Percentiles rank a stretch among this genome's conserved stretches.
Evolutionary conservation across 306 rosid genomes (phyloP).

Genomic region (Cajanus cajan): DNA sequence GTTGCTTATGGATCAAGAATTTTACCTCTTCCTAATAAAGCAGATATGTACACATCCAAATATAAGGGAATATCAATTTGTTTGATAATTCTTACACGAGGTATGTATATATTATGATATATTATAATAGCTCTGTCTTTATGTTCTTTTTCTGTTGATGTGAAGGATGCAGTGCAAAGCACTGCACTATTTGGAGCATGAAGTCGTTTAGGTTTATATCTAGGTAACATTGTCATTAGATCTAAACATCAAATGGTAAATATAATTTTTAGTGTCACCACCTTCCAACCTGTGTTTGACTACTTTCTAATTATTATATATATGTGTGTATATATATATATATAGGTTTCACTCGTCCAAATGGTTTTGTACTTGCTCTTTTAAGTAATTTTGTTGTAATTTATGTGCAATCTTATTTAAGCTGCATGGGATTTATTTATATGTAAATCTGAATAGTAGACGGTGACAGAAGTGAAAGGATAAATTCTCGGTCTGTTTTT

Average conservation of each 20-base stretch:
- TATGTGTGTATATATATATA: too few species aligned
- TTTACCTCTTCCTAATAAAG: conserved; percentile 64
- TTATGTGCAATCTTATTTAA: neutral
- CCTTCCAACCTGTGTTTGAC: neutral
- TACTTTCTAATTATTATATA: neutral
- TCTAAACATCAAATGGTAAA: neutral
- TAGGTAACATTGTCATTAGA: neutral
- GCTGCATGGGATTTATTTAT: neutral
- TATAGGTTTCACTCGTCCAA: neutral
- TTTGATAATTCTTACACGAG: conserved; percentile 70
- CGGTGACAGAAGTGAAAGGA: conserved; percentile 4
- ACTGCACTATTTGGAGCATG: neutral
- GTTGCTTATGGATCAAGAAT: conserved; percentile 89
- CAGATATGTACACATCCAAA: conserved; percentile 73
- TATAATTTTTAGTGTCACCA: neutral
- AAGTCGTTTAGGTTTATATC: neutral
- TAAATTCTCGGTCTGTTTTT: neutral
- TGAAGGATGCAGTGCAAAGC: neutral
- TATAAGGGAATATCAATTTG: conserved; percentile 94
- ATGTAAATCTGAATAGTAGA: neutral
- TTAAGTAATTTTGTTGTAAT: neutral
- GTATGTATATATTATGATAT: conserved; percentile 38
- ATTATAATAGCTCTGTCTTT: neutral
- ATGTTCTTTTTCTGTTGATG: neutral
- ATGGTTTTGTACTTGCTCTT: neutral